Evolutionary conservation across 768 basidiomycete species (phyloP), one percentile per base, ranked within the genome.

Genomic region (Paxillus rubicundulus): DNA sequence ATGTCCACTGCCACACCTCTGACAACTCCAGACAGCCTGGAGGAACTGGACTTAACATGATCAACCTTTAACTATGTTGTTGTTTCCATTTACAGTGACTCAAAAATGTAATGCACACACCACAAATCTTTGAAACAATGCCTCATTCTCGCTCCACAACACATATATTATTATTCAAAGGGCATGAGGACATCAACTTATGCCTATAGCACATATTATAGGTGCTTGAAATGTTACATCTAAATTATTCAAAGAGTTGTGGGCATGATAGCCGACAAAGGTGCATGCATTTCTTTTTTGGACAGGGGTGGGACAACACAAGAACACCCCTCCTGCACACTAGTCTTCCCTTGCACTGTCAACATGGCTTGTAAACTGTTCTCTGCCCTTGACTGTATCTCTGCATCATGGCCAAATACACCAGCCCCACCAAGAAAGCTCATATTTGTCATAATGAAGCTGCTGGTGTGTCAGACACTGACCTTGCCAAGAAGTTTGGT

Each of bases 341-440:
- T 39, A 2, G 12, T n/a, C 16, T 39, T 39, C 2, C 38, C 12
- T 20, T 39, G 38, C 17, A 16, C 5, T 12, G 5, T 39, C 38
- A 39, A 39, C 20, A 12, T 7, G 8, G 10, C 14, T 10, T 12
- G 20, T 39, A 39, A 39, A 39, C 38, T 39, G 38, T 20, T n/a
- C 38, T 39, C 16, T 39, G 20, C 16, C 38, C 38, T 39, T n/a
- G 5, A 5, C 38, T 39, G 14, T 10, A 20, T 39, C 38, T 39
- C 38, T 39, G 38, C 38, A n/a, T 12, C 38, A 39, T 39, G 38
- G 12, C 38, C 20, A 45, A 8, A 18, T 45, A 45, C 16, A 45
- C 28, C 46, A 44, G 43, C 13, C 49, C 49, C n/a, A 55, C 50
- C 13, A 55, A 58, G 38, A 50, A 55, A 38, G 54, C 57, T 37